These are phyloP conservation scores for Beverwykella pulmonaria DNA, from an alignment of 495 filamentous ascomycete species.

Conservation along the genomic window DNA sequence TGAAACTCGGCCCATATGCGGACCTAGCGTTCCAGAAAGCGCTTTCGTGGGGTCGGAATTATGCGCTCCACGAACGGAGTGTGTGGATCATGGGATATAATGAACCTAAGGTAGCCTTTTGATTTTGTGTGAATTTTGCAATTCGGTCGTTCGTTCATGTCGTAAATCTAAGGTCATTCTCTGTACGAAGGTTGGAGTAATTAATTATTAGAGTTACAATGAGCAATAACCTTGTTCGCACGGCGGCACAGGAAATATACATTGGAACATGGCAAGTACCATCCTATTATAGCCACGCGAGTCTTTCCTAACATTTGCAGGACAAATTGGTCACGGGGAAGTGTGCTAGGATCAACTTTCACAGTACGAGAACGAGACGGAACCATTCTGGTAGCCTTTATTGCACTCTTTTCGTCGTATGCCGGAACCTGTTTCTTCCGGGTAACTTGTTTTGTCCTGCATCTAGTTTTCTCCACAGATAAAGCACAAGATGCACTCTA, in stretches of 20 bases:
- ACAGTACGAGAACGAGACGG: conserved; percentile 12
- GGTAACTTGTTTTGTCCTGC: conserved; percentile 8
- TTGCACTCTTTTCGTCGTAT: conserved; percentile 12
- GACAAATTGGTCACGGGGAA: conserved; percentile 13
- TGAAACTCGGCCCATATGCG: not conserved
- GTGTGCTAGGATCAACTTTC: conserved; percentile 8
- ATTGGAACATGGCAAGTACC: not conserved
- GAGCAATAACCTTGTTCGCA: not conserved
- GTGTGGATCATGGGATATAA: not conserved
- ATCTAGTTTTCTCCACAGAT: not conserved
- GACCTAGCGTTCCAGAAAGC: not conserved
- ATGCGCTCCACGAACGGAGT: not conserved
- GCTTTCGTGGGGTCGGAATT: not conserved
- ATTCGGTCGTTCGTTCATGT: not conserved
- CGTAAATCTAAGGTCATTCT: not conserved
- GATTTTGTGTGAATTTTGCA: not conserved
- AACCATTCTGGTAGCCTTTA: conserved; percentile 12
- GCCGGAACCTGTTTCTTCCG: conserved; percentile 7
- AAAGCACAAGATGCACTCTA: conserved; percentile 10
- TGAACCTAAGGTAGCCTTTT: not conserved
- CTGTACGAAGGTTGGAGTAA: too few species aligned
- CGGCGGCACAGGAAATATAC: not conserved
- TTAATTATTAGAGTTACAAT: not conserved
- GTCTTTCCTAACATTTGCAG: not conserved
- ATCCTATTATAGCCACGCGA: too few species aligned